Conservation (phyloP, 805 yeast species). For the Candida chilensis region DNA sequence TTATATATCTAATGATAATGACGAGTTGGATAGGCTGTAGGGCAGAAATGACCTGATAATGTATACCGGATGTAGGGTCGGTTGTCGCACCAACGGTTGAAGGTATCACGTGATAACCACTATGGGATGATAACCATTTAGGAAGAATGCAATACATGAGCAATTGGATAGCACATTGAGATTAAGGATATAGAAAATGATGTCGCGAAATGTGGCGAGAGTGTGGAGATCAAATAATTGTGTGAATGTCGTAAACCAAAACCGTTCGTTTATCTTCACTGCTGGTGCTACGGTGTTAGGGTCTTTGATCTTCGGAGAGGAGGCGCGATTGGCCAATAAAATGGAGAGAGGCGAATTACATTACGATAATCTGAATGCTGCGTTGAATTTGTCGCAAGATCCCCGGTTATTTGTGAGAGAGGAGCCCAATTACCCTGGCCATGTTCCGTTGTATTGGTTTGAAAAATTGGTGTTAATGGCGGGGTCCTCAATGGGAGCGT, state of each 20-base stretch:
- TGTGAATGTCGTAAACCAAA: too few species aligned
- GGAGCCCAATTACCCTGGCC: constrained; percentile 56
- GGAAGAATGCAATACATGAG: too few species aligned
- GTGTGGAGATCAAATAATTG: constrained; percentile 11
- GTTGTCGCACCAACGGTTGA: too few species aligned
- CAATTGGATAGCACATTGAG: too few species aligned
- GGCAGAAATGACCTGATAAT: too few species aligned
- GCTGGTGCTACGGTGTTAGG: constrained; percentile 9
- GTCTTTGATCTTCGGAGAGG: constrained; percentile 20
- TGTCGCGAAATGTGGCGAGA: too few species aligned
- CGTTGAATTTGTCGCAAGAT: constrained; percentile 14
- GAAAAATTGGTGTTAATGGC: constrained; percentile 60
- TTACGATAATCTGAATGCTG: constrained; percentile 22
- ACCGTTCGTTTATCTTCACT: constrained; percentile 8
- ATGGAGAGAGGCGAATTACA: constrained; percentile 45
- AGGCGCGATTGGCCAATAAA: constrained; percentile 47
- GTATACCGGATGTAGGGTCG: too few species aligned
- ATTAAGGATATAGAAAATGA: too few species aligned
- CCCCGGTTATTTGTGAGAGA: constrained; percentile 24
- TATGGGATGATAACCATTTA: too few species aligned
- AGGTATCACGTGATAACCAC: too few species aligned
- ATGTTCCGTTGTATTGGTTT: constrained; percentile 58
- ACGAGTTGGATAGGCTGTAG: too few species aligned
- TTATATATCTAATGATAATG: too few species aligned
- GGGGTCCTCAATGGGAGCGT: constrained; percentile 74